Percentiles rank a stretch among this genome's conserved stretches.
phyloP scores from a whole-genome alignment of 305 asterid genomes.

The Fraxinus albicans region DNA sequence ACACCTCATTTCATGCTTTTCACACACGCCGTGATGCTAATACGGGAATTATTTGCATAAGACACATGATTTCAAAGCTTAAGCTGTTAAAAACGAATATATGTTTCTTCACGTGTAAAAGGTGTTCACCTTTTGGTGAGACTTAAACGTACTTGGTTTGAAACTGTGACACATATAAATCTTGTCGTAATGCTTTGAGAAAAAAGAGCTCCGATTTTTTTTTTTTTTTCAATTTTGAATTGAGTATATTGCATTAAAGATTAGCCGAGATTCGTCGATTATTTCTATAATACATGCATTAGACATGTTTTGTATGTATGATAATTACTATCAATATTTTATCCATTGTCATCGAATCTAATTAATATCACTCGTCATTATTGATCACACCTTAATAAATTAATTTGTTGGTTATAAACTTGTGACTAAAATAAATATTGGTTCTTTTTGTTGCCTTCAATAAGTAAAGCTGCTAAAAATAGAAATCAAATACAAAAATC shows the following conservation, averaged over 20 bases:
- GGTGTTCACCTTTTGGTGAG: neutral
- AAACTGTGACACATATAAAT: neutral
- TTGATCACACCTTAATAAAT: constrained; percentile 4
- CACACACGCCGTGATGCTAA: constrained; percentile 27
- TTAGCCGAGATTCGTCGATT: neutral
- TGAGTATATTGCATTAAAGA: too few species aligned
- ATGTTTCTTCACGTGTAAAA: neutral
- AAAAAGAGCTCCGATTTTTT: neutral
- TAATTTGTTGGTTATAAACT: constrained; percentile 10
- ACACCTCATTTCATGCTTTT: constrained; percentile 35
- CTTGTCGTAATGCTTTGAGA: neutral
- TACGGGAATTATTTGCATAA: neutral
- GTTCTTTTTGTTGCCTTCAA: constrained; percentile 23
- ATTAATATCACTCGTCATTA: constrained; percentile 12
- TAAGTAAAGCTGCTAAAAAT: constrained; percentile 24
- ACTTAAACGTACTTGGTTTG: neutral
- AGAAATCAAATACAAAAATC: constrained; percentile 21
- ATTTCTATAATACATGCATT: neutral
- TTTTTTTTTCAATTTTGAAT: neutral
- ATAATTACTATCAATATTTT: too few species aligned
- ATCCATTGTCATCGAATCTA: neutral
- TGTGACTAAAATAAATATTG: constrained; percentile 24
- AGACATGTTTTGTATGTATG: neutral
- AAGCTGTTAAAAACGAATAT: neutral
- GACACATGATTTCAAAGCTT: neutral